A percentile compares a stretch with the other conserved stretches of the same genome.
These are phyloP conservation scores for Pleurotus cornucopiae DNA, from an alignment of 768 basidiomycete genomes.

Conservation along the genomic window DNA sequence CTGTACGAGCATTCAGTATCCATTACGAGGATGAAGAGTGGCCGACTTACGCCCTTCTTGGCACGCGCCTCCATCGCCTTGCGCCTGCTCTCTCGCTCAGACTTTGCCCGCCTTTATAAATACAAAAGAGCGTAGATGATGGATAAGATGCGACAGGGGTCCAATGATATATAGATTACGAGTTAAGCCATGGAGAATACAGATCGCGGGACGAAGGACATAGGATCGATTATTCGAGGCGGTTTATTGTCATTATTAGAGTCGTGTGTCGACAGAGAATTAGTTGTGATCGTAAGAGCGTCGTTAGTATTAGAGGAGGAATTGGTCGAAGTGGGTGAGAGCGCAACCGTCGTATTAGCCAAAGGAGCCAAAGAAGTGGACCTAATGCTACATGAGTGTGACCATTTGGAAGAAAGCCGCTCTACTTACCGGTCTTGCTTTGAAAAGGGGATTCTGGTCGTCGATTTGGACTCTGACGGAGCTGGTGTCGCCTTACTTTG, in stretches of 20 bases:
- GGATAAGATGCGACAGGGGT: too few relatives aligned
- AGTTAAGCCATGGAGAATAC: conserved; percentile 65
- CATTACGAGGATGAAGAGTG: background rate
- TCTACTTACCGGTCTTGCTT: conserved; percentile 64
- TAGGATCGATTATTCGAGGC: conserved; percentile 30
- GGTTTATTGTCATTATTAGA: conserved; percentile 16
- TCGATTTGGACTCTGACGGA: conserved; percentile 13
- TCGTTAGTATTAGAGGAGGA: conserved; percentile 18
- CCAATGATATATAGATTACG: background rate
- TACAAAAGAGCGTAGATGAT: conserved; percentile 16
- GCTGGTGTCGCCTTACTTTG: conserved; percentile 12
- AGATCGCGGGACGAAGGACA: conserved; percentile 61
- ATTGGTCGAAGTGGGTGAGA: conserved; percentile 15
- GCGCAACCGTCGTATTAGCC: conserved; percentile 11
- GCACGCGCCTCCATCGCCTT: conserved; percentile 71
- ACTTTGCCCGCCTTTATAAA: conserved; percentile 55
- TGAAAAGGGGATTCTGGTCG: conserved; percentile 30
- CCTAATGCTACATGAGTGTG: conserved; percentile 67
- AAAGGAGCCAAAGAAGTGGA: conserved; percentile 22
- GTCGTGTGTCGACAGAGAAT: conserved; percentile 30
- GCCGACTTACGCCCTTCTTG: conserved; percentile 62
- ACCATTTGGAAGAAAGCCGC: conserved; percentile 26
- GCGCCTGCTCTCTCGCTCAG: conserved; percentile 66
- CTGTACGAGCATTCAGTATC: background rate
- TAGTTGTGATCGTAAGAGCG: conserved; percentile 11